These are phyloP conservation scores for Mycosarcoma maydis DNA, from an alignment of 1,284 basidiomycete species.

Conservation along the genomic window DNA sequence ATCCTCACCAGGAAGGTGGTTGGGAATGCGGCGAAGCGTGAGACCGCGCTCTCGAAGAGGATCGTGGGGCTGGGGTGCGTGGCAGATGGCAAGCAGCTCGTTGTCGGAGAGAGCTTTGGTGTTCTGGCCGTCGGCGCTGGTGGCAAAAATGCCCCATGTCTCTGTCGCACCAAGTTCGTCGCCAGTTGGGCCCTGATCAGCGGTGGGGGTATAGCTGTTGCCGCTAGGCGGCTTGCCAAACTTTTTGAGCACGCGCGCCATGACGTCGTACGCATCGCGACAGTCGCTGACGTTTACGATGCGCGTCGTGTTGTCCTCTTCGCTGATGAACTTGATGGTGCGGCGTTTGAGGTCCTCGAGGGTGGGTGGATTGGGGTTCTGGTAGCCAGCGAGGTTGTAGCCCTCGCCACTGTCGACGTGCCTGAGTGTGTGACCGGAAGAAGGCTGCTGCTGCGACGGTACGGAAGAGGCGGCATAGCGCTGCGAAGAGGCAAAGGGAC, in stretches of 20 bases:
- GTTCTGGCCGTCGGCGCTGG: conserved; percentile 56
- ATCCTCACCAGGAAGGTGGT: conserved; percentile 45
- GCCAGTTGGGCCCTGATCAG: conserved; percentile 47
- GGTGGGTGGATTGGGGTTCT: conserved; percentile 29
- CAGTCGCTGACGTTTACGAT: conserved; percentile 63
- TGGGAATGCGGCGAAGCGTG: conserved; percentile 70
- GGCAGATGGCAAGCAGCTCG: conserved; percentile 86
- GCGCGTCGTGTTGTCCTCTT: conserved; percentile 60
- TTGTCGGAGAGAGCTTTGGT: conserved; percentile 61
- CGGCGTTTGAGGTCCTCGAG: conserved; percentile 59
- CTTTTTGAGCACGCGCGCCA: conserved; percentile 63
- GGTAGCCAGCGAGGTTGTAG: conserved; percentile 26
- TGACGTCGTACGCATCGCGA: conserved; percentile 59
- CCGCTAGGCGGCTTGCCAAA: conserved; percentile 55
- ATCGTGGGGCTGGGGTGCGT: conserved; percentile 80
- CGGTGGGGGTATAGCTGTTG: conserved; percentile 59
- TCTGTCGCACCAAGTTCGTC: conserved; percentile 43
- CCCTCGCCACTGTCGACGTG: conserved; percentile 47
- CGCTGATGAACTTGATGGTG: conserved; percentile 65
- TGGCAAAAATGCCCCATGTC: conserved; percentile 61
- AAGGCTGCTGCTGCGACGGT: conserved; percentile 16
- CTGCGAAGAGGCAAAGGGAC: conserved; percentile 44
- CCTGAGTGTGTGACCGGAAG: conserved; percentile 17
- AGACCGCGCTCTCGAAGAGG: conserved; percentile 82
- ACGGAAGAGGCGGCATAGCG: conserved; percentile 31